A percentile compares a stretch with the other conserved stretches of the same genome.
Conservation (phyloP, 768 basidiomycete genomes). For the Hortiboletus flavorubellus region DNA sequence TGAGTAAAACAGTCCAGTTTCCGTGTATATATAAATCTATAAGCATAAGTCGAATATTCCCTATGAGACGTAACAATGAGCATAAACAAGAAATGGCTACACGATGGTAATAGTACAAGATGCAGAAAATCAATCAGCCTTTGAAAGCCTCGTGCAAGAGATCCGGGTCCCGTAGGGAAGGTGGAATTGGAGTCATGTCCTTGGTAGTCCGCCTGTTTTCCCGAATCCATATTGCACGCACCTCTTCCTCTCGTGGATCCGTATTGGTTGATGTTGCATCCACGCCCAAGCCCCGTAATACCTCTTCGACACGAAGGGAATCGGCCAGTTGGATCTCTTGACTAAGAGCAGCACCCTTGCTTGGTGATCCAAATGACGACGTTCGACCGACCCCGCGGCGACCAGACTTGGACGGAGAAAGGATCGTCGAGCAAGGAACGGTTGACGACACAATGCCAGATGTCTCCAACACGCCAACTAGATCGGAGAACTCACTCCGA, state of each 20-base stretch:
- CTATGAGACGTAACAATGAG: slow-evolving; percentile 4
- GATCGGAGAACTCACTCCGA: slow-evolving; percentile 72
- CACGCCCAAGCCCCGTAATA: slow-evolving; percentile 63
- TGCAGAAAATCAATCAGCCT: slow-evolving; percentile 20
- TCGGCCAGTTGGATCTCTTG: slow-evolving; percentile 54
- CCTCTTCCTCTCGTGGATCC: slow-evolving; percentile 44
- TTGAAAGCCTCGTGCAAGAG: slow-evolving; percentile 35
- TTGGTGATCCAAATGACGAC: slow-evolving; percentile 47
- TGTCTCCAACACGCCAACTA: slow-evolving; percentile 70
- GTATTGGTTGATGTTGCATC: slow-evolving; percentile 15
- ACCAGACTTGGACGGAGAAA: slow-evolving; percentile 45
- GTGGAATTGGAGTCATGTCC: slow-evolving; percentile 30
- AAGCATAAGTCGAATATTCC: slow-evolving; percentile 18
- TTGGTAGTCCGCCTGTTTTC: slow-evolving; percentile 38
- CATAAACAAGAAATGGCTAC: slow-evolving; percentile 12
- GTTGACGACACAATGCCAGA: slow-evolving; percentile 54
- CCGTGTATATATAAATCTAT: slow-evolving; percentile 23
- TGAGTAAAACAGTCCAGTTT: slow-evolving; percentile 2
- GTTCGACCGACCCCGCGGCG: slow-evolving; percentile 55
- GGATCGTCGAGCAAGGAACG: slow-evolving; percentile 30
- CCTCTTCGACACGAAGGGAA: slow-evolving; percentile 65
- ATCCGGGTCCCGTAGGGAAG: slow-evolving; percentile 3
- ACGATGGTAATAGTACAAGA: slow-evolving; percentile 3
- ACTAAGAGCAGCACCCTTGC: slow-evolving; percentile 25
- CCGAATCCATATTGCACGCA: slow-evolving; percentile 40